phyloP scores from a whole-genome alignment of 139 green algal genomes.

The Chlamydomonas sp. region DNA sequence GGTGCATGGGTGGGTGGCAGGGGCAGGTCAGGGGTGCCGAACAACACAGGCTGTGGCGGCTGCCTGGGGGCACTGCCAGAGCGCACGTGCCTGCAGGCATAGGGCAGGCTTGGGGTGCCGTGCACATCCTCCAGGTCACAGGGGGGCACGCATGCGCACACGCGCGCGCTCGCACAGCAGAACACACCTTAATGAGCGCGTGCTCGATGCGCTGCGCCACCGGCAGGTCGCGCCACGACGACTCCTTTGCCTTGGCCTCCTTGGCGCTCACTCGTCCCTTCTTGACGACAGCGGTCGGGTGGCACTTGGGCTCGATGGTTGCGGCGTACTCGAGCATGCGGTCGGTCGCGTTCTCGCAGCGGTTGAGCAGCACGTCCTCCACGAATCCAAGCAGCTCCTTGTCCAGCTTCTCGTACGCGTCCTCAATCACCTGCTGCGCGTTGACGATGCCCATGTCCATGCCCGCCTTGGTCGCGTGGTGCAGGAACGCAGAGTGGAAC shows the following conservation, averaged over 20 bases:
- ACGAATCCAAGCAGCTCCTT: constrained; percentile 95
- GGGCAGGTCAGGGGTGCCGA: too few relatives aligned
- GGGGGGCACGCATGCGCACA: too few relatives aligned
- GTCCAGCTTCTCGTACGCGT: constrained; percentile 94
- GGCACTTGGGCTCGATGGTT: constrained; percentile 86
- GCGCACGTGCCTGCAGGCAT: too few relatives aligned
- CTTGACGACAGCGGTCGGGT: constrained; percentile 71
- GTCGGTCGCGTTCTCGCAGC: constrained; percentile 93
- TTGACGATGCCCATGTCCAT: constrained; percentile 99
- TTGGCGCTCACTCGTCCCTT: constrained; percentile 32
- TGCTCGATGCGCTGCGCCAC: constrained; percentile 86
- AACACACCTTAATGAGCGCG: constrained; percentile 83
- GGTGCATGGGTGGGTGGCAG: neutral
- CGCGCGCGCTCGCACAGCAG: too few relatives aligned
- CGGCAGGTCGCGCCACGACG: constrained; percentile 70
- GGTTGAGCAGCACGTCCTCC: constrained; percentile 96
- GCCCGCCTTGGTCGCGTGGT: constrained; percentile 87
- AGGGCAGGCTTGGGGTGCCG: too few relatives aligned
- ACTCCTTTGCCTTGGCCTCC: constrained; percentile 23
- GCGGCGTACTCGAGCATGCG: constrained; percentile 88
- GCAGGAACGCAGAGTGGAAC: constrained; percentile 92
- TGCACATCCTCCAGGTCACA: too few relatives aligned
- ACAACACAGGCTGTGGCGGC: too few relatives aligned
- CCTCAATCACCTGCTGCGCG: constrained; percentile 78
- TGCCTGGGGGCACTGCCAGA: too few relatives aligned